Evolutionary conservation across 306 rosid genomes (phyloP), one percentile per base, ranked within the genome.

Genomic region (Echinosophora koreensis): DNA sequence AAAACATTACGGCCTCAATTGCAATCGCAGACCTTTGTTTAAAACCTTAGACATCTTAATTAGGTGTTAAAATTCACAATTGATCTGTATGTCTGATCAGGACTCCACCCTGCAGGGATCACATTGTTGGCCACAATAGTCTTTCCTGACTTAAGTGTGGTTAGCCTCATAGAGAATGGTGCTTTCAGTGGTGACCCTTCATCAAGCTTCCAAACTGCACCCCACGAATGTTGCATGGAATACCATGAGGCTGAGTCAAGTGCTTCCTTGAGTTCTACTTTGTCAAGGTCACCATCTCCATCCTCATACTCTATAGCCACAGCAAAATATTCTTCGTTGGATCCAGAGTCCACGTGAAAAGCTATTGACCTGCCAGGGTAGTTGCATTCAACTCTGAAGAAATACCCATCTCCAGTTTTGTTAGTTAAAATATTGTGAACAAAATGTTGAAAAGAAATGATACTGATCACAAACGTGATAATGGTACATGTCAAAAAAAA

Each of bases 121-220:
- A 88, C 94, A 17, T 85, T 74, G 30, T 68, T 71, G 0, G 91
- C 91, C 7, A 86, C 89, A 10, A 92, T 14, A 2, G 71, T 51
- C 13, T 80, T 75, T 50, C 82, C 77, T 4, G 91, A 83, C 8
- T 63, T 30, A 6, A 77, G 79, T 10, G 91, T 41, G 2, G 90
- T 88, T 8, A 92, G 78, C 37, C 84, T 83, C 42, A 92, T 54
- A 3, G 95, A 92, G 77, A 92, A 85, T 0, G 97, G 97, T 9
- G 89, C 88, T 27, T 18, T 18, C 0, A 92, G 41, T 6, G 86
- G 34, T 14, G 88, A 49, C 16, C 88, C 91, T 2, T 68, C 12
- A 47, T 88, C 67, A 22, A 78, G 79, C n/a, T 86, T 88, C 97
- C 97, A 92, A 52, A 86, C 85, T 1, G 95, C 95, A 22, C 97